A percentile compares a stretch with the other conserved stretches of the same genome.
These are phyloP conservation scores for Senna tora DNA, from an alignment of 306 rosid genomes.

Conservation along the genomic window DNA sequence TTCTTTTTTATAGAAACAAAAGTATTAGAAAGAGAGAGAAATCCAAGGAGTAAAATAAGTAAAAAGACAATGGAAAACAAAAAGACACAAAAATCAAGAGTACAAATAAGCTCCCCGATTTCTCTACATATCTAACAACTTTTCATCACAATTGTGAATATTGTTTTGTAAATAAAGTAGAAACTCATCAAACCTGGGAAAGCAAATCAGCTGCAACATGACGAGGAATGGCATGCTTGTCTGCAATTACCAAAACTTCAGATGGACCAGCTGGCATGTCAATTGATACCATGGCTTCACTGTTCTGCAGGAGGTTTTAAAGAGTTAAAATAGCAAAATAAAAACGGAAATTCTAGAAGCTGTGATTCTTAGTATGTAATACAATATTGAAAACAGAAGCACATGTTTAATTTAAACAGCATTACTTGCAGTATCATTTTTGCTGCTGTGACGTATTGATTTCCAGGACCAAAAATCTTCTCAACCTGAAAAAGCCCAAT, in stretches of 20 bases:
- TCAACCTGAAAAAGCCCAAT: slow-evolving; percentile 63
- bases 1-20: not conserved
- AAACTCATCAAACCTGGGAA: slow-evolving; percentile 73
- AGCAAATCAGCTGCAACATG: slow-evolving; percentile 97
- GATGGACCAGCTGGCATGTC: slow-evolving; percentile 99
- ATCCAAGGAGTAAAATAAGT: not conserved
- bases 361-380: slow-evolving; percentile 14
- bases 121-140: not conserved
- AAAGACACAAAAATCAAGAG: not conserved
- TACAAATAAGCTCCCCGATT: not conserved
- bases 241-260: slow-evolving; percentile 98
- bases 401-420: not conserved
- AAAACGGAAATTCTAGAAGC: not conserved
- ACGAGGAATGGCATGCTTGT: slow-evolving; percentile 77
- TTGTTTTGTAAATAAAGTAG: not conserved
- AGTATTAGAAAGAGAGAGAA: not conserved
- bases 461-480: slow-evolving; percentile 95
- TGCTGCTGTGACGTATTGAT: slow-evolving; percentile 98
- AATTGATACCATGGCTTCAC: slow-evolving; percentile 98
- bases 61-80: slow-evolving; percentile 4
- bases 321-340: not conserved
- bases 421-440: slow-evolving; percentile 97
- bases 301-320: slow-evolving; percentile 61
- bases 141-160: not conserved
- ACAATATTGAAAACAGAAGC: not conserved